A percentile compares a stretch with the other conserved stretches of the same genome.
These are phyloP conservation scores for Peronosclerospora sorghi DNA, from an alignment of 352 stramenopile species.

Conservation along the genomic window DNA sequence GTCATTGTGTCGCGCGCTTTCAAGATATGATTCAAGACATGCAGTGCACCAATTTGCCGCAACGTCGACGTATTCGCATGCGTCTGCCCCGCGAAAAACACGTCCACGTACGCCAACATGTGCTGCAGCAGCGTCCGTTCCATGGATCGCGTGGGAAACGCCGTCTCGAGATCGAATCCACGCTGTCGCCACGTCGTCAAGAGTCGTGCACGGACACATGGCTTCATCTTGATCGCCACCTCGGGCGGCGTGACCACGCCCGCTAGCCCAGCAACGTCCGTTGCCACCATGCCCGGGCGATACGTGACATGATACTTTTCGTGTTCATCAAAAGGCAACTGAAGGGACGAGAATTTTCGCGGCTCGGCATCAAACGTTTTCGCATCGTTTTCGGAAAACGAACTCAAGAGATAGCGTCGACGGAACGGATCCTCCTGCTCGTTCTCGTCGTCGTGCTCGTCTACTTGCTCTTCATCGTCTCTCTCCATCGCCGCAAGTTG, in stretches of 20 bases:
- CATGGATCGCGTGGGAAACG: constrained; percentile 25
- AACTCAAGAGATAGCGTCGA: constrained; percentile 41
- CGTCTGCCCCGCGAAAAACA: constrained; percentile 64
- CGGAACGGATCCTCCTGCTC: constrained; percentile 50
- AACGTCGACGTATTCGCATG: constrained; percentile 39
- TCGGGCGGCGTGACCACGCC: constrained; percentile 12
- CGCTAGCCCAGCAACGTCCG: constrained; percentile 3
- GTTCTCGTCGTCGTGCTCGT: constrained; percentile 12
- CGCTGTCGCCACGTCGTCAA: constrained; percentile 35
- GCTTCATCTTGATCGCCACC: constrained; percentile 13
- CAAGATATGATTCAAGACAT: constrained; percentile 70
- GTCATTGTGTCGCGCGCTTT: constrained; percentile 59
- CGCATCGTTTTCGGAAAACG: constrained; percentile 37
- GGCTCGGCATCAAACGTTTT: constrained; percentile 23
- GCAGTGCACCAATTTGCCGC: constrained; percentile 55
- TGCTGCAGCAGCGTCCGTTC: constrained; percentile 43
- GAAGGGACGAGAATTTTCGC: constrained; percentile 28
- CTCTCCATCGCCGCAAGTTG: constrained; percentile 14
- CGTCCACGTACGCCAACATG: constrained; percentile 44
- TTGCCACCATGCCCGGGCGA: constrained; percentile 13
- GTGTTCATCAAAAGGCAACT: constrained; percentile 17
- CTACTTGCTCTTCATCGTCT: constrained; percentile 15
- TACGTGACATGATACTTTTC: constrained; percentile 31
- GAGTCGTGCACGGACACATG: constrained; percentile 42
- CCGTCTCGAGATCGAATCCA: constrained; percentile 21